These are phyloP conservation scores for Wickerhamomyces ciferrii DNA, from an alignment of 805 yeast genomes.

Conservation along the genomic window DNA sequence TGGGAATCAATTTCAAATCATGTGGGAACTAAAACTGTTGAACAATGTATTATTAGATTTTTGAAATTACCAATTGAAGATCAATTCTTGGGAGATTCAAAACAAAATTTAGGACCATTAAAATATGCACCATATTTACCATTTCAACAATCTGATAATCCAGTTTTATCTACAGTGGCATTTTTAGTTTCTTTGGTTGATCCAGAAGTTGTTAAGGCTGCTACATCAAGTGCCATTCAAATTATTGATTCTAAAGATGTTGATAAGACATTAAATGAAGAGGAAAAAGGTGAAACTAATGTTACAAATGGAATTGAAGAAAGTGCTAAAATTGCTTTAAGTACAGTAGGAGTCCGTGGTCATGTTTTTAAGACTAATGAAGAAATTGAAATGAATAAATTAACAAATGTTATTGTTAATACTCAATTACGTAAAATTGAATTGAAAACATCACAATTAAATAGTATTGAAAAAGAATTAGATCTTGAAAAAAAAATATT, in stretches of 20 bases:
- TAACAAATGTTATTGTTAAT: constrained; percentile 53
- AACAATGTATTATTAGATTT: constrained; percentile 77
- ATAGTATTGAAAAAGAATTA: constrained; percentile 56
- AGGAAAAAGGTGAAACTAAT: constrained; percentile 13
- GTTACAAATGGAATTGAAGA: constrained; percentile 26
- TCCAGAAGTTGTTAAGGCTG: constrained; percentile 79
- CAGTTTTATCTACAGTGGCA: constrained; percentile 88
- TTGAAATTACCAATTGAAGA: constrained; percentile 81
- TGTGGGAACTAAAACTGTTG: constrained; percentile 66
- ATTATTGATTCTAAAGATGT: constrained; percentile 20
- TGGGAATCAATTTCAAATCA: constrained; percentile 74
- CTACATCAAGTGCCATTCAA: constrained; percentile 56
- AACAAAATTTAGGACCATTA: constrained; percentile 54
- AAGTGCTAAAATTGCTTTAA: constrained; percentile 66
- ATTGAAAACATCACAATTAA: constrained; percentile 53
- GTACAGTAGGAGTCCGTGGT: constrained; percentile 72
- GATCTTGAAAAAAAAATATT: constrained; percentile 59
- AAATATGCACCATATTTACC: constrained; percentile 83
- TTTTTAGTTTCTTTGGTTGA: constrained; percentile 84
- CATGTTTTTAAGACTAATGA: constrained; percentile 77
- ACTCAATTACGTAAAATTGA: constrained; percentile 61
- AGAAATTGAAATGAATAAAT: constrained; percentile 68
- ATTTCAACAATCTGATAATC: constrained; percentile 81
- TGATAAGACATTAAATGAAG: constrained; percentile 12
- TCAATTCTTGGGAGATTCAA: constrained; percentile 43